phyloP scores from a whole-genome alignment of 140 eudicot species.

The Flaveria floridana region DNA sequence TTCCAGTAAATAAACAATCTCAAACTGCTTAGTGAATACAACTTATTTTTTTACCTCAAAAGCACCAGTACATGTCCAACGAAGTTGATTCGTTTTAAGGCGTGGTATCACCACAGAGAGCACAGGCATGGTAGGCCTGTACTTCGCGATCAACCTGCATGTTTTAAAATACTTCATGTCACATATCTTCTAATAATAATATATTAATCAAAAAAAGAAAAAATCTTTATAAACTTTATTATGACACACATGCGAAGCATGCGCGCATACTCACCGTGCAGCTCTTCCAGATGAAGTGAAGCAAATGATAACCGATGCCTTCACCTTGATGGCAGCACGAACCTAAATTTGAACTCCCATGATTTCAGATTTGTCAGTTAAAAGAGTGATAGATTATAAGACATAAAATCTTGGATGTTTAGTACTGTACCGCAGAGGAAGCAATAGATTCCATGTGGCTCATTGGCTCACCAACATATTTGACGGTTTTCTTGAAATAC shows the following conservation, averaged over 20 bases:
- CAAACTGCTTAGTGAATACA: not conserved
- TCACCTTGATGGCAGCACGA: conserved; percentile 82
- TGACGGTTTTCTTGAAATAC: conserved; percentile 70
- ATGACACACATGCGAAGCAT: not conserved
- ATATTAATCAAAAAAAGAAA: not conserved
- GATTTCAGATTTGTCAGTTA: not conserved
- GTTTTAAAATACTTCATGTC: not conserved
- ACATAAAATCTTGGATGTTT: not conserved
- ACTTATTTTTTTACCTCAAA: conserved; percentile 48
- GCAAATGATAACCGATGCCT: conserved; percentile 78
- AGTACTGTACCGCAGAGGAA: conserved; percentile 65
- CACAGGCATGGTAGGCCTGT: conserved; percentile 82
- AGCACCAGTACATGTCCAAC: conserved; percentile 75
- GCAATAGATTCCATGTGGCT: conserved; percentile 79
- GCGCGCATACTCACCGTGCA: conserved; percentile 51
- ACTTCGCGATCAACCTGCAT: conserved; percentile 71
- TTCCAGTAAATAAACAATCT: not conserved
- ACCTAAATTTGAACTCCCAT: conserved; percentile 39
- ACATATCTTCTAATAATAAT: not conserved
- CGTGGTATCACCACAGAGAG: conserved; percentile 75
- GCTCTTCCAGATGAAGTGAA: conserved; percentile 89
- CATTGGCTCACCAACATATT: conserved; percentile 74
- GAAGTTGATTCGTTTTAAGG: conserved; percentile 64
- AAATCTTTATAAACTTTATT: not conserved
- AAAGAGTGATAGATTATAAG: not conserved